Conservation (phyloP, 179 eudicot species). For the Camellia oleifera region DNA sequence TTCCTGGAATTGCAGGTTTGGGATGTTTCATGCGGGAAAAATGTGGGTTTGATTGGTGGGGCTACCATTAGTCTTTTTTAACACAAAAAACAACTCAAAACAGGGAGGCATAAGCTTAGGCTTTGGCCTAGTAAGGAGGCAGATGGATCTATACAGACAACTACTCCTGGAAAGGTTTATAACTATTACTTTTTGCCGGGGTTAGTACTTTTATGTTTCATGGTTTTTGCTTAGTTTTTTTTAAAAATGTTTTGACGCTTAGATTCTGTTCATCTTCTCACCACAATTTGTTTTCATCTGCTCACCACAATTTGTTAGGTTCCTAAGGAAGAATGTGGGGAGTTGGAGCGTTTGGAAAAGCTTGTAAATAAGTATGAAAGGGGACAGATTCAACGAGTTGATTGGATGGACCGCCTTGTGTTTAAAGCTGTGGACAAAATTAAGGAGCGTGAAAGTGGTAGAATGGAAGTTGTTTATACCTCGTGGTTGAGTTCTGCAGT, state of each 20-base stretch:
- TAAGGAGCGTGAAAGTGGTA: conserved; percentile 79
- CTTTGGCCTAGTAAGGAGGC: conserved; percentile 91
- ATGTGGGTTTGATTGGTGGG: conserved; percentile 89
- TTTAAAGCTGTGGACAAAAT: conserved; percentile 92
- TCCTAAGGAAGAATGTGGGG: conserved; percentile 95
- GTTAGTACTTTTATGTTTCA: too few species aligned
- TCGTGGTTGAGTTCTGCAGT: conserved; percentile 89
- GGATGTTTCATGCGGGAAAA: conserved; percentile 91
- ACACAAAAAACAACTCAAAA: conserved; percentile 90
- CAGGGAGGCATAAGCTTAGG: conserved; percentile 95
- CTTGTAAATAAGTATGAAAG: conserved; percentile 97
- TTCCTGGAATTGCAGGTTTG: conserved; percentile 55
- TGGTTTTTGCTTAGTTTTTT: neutral
- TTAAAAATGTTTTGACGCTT: conserved; percentile 11
- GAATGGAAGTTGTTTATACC: conserved; percentile 67
- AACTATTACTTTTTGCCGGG: neutral
- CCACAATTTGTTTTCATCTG: neutral
- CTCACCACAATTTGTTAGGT: conserved; percentile 44
- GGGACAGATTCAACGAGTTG: conserved; percentile 91
- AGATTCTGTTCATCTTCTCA: neutral
- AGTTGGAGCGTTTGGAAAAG: conserved; percentile 93
- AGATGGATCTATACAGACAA: conserved; percentile 66
- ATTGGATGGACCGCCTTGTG: conserved; percentile 97
- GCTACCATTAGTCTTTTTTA: conserved; percentile 87
- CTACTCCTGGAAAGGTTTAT: conserved; percentile 91